Evolutionary conservation across 1,284 basidiomycete genomes (phyloP).

Genomic region (Puccinia novopanici): DNA sequence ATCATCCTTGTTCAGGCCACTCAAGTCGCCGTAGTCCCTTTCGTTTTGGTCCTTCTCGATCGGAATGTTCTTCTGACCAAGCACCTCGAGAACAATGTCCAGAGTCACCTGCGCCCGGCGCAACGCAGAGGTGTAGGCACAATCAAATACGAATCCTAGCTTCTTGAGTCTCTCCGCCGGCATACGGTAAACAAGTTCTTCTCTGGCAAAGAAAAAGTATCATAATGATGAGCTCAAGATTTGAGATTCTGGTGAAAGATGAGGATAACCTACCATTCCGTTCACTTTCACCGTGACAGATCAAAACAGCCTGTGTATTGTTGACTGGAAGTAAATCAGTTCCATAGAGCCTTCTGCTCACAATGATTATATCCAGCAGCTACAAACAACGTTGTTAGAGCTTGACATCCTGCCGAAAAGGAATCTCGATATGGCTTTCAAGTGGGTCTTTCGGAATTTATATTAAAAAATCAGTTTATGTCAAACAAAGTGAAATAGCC

Average conservation of each 20-base stretch:
- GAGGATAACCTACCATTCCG: no score
- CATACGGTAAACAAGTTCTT: constrained; percentile 53
- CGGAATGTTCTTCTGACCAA: no score
- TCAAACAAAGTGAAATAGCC: no score
- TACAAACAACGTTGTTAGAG: constrained; percentile 27
- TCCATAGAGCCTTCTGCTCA: not conserved
- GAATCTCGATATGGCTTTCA: not conserved
- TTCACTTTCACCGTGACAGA: constrained; percentile 52
- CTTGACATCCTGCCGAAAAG: not conserved
- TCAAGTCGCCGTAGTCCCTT: no score
- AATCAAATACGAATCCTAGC: constrained; percentile 55
- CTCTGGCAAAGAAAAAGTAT: constrained; percentile 1
- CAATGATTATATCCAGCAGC: not conserved
- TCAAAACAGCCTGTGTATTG: constrained; percentile 45
- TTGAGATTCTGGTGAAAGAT: not conserved
- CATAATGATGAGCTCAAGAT: not conserved
- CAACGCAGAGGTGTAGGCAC: no score
- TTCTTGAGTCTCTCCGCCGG: constrained; percentile 56
- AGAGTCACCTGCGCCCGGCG: no score
- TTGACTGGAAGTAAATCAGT: not conserved
- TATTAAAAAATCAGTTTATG: no score
- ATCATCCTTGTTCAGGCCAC: no score
- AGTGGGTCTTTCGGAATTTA: not conserved
- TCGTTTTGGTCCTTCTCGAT: no score
- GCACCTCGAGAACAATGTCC: no score